Base-by-base conservation (phyloP, 768 basidiomycete genomes). In the Podaxis sp. region DNA sequence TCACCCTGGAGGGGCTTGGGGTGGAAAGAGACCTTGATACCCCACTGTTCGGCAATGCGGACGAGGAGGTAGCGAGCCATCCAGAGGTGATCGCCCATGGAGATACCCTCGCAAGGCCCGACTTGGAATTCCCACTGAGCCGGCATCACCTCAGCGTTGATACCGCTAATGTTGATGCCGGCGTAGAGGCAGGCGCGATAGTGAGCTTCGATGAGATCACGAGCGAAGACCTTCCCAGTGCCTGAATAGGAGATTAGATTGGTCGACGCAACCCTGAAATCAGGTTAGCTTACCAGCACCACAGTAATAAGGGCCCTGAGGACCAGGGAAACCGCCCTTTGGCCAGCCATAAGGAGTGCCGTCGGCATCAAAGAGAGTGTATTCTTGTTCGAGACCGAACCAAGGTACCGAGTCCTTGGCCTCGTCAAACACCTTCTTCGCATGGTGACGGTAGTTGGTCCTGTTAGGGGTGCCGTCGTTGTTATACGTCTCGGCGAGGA, bases 101-200 rank as follows among this genome's bases (percentile, higher is more conserved):
- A 83, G 76, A 99, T 98, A 59, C 97, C 97, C 75, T 93, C 91
- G 71, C 96, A 99, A 33, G 97, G 97, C 58, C 97, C 96, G 69
- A 99, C 95, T 78, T 99, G 97, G 91, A 96, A 99, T 81, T 99
- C 97, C 97, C 97, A 99, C 77, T 99, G 97, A 60, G 96, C 89
- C 15, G 97, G 96, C 96, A 99, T 99, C 65, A 99, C 96, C 79
- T 99, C 97, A 64, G 96, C 96, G 76, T 99, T 99, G 81, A 99
- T 98, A 73, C 97, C 97, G 68, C 93, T 95, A 80, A 99, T 99
- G 82, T 95, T 95, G 79, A 99, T 85, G 68, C 95, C 96, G 60
- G 95, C 79, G 74, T 96, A 96, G 58, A 96, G 86, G 76, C 96
- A 97, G 62, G 93, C 93, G 66, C 95, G 93, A 81, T 99, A 99